Evolutionary conservation across 352 stramenopile species (phyloP).

Genomic region (Globisporangium mamillatum): DNA sequence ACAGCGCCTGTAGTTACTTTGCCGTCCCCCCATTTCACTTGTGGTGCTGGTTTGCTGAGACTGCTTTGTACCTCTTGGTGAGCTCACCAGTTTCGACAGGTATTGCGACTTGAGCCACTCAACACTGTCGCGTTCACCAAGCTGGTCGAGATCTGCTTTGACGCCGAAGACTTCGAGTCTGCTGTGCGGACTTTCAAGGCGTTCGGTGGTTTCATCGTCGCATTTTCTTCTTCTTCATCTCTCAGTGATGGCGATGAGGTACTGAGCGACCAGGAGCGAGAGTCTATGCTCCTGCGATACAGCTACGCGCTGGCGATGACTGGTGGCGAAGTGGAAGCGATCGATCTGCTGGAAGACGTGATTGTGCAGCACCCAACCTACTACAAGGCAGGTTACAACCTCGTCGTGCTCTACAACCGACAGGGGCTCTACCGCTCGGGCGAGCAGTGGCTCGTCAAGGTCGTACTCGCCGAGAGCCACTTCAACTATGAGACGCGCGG

Average conservation of each 20-base stretch:
- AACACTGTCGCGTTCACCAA: constrained; percentile 25
- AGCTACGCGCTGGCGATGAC: constrained; percentile 35
- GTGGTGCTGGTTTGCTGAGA: background rate
- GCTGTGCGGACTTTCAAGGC: constrained; percentile 23
- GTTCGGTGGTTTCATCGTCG: constrained; percentile 20
- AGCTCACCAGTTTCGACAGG: constrained; percentile 4
- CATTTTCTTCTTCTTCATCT: background rate
- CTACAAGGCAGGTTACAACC: constrained; percentile 50
- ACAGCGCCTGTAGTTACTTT: background rate
- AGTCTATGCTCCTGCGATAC: constrained; percentile 36
- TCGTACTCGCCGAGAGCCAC: constrained; percentile 33
- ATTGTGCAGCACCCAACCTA: constrained; percentile 24
- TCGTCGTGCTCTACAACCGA: constrained; percentile 41
- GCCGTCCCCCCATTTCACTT: background rate
- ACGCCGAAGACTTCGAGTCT: background rate
- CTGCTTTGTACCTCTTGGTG: background rate
- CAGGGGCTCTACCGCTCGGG: constrained; percentile 24
- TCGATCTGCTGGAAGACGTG: constrained; percentile 30
- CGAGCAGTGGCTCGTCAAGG: constrained; percentile 32
- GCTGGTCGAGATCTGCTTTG: constrained; percentile 25
- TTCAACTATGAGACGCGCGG: constrained; percentile 28
- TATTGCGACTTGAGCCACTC: constrained; percentile 21
- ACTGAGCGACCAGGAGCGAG: constrained; percentile 19
- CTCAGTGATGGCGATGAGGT: background rate
- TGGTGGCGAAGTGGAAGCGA: constrained; percentile 26